Percentiles rank a stretch among this genome's conserved stretches.
These are phyloP conservation scores for Erodium texanum DNA, from an alignment of 441 rosid genomes.

Conservation along the genomic window DNA sequence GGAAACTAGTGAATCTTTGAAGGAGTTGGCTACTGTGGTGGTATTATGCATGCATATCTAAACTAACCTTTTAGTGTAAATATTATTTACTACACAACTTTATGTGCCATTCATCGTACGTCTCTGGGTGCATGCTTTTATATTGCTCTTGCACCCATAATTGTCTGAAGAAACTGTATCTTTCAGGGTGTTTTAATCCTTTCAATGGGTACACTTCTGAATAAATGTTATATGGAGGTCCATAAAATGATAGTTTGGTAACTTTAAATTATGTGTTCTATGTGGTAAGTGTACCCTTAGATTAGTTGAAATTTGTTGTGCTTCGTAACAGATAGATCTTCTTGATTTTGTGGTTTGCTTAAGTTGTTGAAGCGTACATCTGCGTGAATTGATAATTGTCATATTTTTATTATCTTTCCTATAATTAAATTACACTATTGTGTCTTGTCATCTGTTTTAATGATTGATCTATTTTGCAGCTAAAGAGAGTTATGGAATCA, in stretches of 20 bases:
- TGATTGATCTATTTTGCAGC: constrained; percentile 37
- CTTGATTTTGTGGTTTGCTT: neutral
- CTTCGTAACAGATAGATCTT: neutral
- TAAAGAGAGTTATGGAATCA: constrained; percentile 67
- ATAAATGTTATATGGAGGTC: neutral
- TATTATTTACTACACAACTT: no score
- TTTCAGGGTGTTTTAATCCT: neutral
- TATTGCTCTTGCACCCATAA: neutral
- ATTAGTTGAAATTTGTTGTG: neutral
- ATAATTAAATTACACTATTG: constrained; percentile 4
- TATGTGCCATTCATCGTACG: no score
- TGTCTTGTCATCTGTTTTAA: constrained; percentile 12
- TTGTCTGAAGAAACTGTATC: neutral
- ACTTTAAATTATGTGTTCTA: neutral
- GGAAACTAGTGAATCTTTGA: neutral
- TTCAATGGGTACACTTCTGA: neutral
- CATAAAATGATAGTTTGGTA: neutral
- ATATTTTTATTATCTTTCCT: neutral
- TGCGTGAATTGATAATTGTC: neutral
- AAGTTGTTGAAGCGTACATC: neutral
- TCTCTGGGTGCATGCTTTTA: neutral
- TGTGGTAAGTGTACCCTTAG: neutral
- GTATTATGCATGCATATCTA: neutral
- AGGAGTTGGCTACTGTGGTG: neutral
- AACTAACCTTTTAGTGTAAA: neutral